A percentile compares a stretch with the other conserved stretches of the same genome.
Conservation (phyloP, 139 green algal genomes). For the Pseudopediastrum boryanum region DNA sequence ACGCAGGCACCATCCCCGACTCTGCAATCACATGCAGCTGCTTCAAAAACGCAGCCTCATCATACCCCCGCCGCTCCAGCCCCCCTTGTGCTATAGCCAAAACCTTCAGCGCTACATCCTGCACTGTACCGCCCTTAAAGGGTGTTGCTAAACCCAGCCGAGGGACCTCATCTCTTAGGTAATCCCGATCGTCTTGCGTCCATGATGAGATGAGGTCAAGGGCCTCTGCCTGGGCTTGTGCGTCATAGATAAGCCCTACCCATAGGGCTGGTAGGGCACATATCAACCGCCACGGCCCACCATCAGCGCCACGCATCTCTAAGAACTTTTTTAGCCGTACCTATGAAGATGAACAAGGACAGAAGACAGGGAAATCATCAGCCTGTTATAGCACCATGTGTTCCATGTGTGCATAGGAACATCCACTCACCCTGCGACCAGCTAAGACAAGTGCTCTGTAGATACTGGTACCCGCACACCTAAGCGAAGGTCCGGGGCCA, state of each 20-base stretch:
- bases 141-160: conserved; percentile 78
- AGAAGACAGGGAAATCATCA: not conserved
- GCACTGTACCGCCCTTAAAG: conserved; percentile 88
- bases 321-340: conserved; percentile 95
- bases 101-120: conserved; percentile 68
- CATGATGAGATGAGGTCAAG: conserved; percentile 81
- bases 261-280: conserved; percentile 93
- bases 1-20: conserved; percentile 66
- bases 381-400: no score
- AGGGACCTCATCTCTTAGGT: conserved; percentile 71
- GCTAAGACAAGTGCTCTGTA: not conserved
- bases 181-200: conserved; percentile 81
- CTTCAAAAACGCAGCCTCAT: conserved; percentile 85
- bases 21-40: conserved; percentile 77
- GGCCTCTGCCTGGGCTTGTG: conserved; percentile 62
- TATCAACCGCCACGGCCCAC: conserved; percentile 89
- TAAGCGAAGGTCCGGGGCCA: no score
- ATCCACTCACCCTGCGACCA: not conserved
- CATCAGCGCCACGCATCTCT: conserved; percentile 98
- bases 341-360: conserved; percentile 4
- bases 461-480: no score
- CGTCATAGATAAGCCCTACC: conserved; percentile 96
- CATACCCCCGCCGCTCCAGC: conserved; percentile 77
- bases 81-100: conserved; percentile 82
- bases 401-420: not conserved